Evolutionary conservation across 176 grass and related monocot genomes (phyloP).

Genomic region (Coix lacrymajobi): DNA sequence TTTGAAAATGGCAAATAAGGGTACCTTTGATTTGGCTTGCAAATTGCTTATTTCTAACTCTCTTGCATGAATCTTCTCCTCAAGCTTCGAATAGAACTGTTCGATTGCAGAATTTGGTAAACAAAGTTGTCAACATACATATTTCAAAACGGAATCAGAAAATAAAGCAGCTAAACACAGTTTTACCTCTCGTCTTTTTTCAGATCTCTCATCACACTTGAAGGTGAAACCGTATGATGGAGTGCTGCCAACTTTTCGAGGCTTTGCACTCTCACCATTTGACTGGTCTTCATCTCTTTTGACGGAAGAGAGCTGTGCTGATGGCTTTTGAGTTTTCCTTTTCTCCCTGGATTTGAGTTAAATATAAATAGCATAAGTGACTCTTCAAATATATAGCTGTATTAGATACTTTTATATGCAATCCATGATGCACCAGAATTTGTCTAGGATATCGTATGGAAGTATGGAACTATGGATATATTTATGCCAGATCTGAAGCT

Average conservation of each 20-base stretch:
- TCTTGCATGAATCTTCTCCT: conserved; percentile 63
- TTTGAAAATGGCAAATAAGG: not conserved
- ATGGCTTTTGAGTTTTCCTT: conserved; percentile 35
- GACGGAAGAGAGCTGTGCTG: conserved; percentile 31
- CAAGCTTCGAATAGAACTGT: conserved; percentile 68
- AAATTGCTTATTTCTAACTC: conserved; percentile 57
- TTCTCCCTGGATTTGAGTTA: conserved; percentile 36
- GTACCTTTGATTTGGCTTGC: conserved; percentile 58
- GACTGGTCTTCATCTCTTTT: conserved; percentile 40
- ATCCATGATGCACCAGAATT: conserved; percentile 1
- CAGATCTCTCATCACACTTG: conserved; percentile 66
- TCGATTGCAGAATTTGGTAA: conserved; percentile 9
- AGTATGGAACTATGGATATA: too few relatives aligned
- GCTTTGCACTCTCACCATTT: conserved; percentile 37
- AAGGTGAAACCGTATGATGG: conserved; percentile 60
- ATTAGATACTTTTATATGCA: conserved; percentile 8
- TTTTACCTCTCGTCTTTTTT: conserved; percentile 55
- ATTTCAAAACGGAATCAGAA: not conserved
- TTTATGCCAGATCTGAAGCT: not conserved
- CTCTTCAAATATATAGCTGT: not conserved
- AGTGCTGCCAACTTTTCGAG: conserved; percentile 25
- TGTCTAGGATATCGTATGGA: not conserved
- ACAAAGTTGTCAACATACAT: not conserved
- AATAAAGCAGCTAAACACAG: not conserved
- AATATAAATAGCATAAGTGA: conserved; percentile 30